Evolutionary conservation across 352 stramenopile species (phyloP).

Genomic region (Peronosclerospora sorghi): DNA sequence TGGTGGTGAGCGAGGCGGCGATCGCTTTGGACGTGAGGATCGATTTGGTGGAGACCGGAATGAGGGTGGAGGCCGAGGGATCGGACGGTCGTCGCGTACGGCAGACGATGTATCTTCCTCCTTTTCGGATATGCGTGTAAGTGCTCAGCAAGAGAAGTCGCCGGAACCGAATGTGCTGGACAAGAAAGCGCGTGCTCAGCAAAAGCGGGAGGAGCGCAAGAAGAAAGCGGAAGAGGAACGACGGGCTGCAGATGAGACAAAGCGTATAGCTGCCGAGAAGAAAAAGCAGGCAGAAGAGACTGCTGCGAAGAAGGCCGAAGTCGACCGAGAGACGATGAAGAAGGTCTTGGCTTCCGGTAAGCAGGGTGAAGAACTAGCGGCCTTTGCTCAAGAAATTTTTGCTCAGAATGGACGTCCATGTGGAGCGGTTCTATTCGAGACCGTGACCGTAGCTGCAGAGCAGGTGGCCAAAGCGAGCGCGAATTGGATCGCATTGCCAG

Average conservation of each 20-base stretch:
- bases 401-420: slow-evolving; percentile 29
- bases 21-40: slow-evolving; percentile 21
- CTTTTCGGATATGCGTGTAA: slow-evolving; percentile 37
- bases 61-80: slow-evolving; percentile 12
- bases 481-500: slow-evolving; percentile 63
- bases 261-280: slow-evolving; percentile 43
- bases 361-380: slow-evolving; percentile 49
- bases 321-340: slow-evolving; percentile 44
- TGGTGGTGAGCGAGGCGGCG: slow-evolving; percentile 1
- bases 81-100: slow-evolving; percentile 27
- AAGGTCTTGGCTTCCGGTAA: slow-evolving; percentile 51
- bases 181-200: slow-evolving; percentile 47
- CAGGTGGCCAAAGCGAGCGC: slow-evolving; percentile 63
- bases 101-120: slow-evolving; percentile 24
- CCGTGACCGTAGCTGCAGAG: slow-evolving; percentile 35
- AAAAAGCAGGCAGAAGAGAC: slow-evolving; percentile 46
- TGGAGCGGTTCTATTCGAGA: slow-evolving; percentile 43
- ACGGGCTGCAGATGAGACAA: slow-evolving; percentile 46
- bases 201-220: slow-evolving; percentile 68
- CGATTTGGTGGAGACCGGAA: slow-evolving; percentile 23
- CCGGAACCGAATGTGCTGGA: slow-evolving; percentile 18
- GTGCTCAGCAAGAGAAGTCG: slow-evolving; percentile 12
- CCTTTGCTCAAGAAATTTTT: slow-evolving; percentile 42
- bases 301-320: slow-evolving; percentile 34
- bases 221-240: slow-evolving; percentile 75